Evolutionary conservation across 1,139 yeast genomes (phyloP).

Genomic region (Blastobotrys aristatus): DNA sequence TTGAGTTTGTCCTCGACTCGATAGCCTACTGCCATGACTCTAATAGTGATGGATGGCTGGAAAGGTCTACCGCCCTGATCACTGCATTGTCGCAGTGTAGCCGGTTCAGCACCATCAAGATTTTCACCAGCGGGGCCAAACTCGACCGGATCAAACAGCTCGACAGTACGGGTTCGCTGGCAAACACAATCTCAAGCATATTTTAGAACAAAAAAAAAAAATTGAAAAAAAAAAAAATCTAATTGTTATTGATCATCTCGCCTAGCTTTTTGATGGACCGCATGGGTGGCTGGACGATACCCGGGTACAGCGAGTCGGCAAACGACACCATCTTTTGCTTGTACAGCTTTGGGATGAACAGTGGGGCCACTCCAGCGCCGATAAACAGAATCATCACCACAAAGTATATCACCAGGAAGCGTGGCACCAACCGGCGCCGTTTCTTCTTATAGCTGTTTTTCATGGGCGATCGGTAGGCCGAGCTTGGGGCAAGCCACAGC

Average conservation of each 20-base stretch:
- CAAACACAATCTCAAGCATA: not conserved
- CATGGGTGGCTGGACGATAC: conserved; percentile 21
- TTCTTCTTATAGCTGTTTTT: conserved; percentile 8
- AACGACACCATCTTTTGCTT: conserved; percentile 9
- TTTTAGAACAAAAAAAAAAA: too few species aligned
- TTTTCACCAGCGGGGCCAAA: conserved; percentile 13
- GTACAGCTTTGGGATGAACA: conserved; percentile 17
- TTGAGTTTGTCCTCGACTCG: conserved; percentile 51
- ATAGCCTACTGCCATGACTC: conserved; percentile 24
- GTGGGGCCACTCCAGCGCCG: conserved; percentile 23
- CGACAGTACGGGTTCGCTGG: not conserved
- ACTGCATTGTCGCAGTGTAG: conserved; percentile 15
- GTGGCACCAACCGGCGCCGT: conserved; percentile 14
- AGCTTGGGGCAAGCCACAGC: conserved; percentile 72
- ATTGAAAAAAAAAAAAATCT: not conserved
- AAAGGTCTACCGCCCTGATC: conserved; percentile 15
- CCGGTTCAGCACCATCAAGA: conserved; percentile 18
- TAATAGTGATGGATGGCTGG: conserved; percentile 7
- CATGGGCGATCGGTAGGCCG: conserved; percentile 34
- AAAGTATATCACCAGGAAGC: conserved; percentile 43
- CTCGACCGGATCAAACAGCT: conserved; percentile 4
- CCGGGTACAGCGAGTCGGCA: conserved; percentile 18
- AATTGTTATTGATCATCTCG: not conserved
- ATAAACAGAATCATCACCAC: conserved; percentile 38
- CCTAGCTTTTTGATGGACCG: conserved; percentile 1